Evolutionary conservation across 2,329 filamentous ascomycete genomes (phyloP).

Genomic region (Rugonectria rugulosa): DNA sequence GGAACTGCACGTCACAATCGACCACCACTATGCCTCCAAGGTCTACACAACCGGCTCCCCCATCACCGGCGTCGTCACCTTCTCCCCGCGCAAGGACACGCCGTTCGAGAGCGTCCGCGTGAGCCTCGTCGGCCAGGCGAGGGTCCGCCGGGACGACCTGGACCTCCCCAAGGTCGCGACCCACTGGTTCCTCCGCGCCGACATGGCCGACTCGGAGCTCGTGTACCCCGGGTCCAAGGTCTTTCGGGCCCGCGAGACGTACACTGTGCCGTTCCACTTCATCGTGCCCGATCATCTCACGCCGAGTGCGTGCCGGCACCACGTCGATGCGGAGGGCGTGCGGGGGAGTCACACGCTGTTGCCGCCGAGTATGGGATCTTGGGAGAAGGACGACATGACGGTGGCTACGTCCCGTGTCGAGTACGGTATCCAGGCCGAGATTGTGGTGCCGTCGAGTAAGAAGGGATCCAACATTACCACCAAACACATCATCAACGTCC

Average conservation of each 20-base stretch:
- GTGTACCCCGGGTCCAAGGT: conserved; percentile 24
- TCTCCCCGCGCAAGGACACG: conserved; percentile 23
- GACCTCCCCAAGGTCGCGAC: conserved; percentile 30
- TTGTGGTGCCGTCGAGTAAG: conserved; percentile 14
- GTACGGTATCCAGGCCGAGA: conserved; percentile 27
- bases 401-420: conserved; percentile 24
- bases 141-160: conserved; percentile 31
- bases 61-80: conserved; percentile 29
- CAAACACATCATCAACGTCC: conserved; percentile 28
- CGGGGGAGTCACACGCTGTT: conserved; percentile 27
- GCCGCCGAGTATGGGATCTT: conserved; percentile 29
- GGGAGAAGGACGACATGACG: conserved; percentile 34
- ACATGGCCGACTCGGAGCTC: conserved; percentile 31
- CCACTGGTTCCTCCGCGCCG: conserved; percentile 31
- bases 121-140: conserved; percentile 25
- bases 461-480: conserved; percentile 16
- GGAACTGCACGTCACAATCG: conserved; percentile 23
- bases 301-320: conserved; percentile 27
- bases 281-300: conserved; percentile 34
- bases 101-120: conserved; percentile 29
- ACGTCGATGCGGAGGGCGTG: conserved; percentile 16
- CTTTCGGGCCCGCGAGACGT: conserved; percentile 26
- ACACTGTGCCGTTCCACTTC: conserved; percentile 33
- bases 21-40: conserved; percentile 35
- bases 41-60: conserved; percentile 35